A percentile compares a stretch with the other conserved stretches of the same genome.
Conservation (phyloP, 805 yeast species). For the Crinitomyces ghanaensis region DNA sequence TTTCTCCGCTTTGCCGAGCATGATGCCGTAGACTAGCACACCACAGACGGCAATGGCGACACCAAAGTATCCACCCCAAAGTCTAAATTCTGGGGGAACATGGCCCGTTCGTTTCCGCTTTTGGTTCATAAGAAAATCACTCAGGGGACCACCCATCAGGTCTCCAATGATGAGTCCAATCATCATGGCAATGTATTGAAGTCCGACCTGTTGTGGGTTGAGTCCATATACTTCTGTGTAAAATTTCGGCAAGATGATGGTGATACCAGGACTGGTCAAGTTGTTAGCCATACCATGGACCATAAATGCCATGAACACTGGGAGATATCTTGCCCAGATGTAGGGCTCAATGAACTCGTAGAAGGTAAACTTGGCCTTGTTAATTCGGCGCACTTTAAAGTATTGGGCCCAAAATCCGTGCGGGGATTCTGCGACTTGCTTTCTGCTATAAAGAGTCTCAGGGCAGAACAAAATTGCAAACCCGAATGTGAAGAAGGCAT, state of each 20-base stretch:
- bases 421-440: slow-evolving; percentile 8
- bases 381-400: slow-evolving; percentile 1
- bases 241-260: slow-evolving; percentile 20
- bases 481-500: not conserved
- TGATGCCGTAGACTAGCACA: slow-evolving; percentile 18
- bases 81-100: slow-evolving; percentile 14
- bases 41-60: slow-evolving; percentile 19
- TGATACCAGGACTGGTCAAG: slow-evolving; percentile 19
- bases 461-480: slow-evolving; percentile 2
- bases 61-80: slow-evolving; percentile 21
- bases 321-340: slow-evolving; percentile 1
- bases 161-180: slow-evolving; percentile 23
- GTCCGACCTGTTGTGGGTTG: slow-evolving; percentile 14
- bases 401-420: slow-evolving; percentile 14
- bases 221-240: slow-evolving; percentile 15
- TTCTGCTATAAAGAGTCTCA: slow-evolving; percentile 1
- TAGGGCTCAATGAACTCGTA: slow-evolving; percentile 7
- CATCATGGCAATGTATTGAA: slow-evolving; percentile 17
- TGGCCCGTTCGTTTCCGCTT: slow-evolving; percentile 2
- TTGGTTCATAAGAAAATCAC: slow-evolving; percentile 20
- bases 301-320: slow-evolving; percentile 14
- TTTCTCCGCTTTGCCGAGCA: slow-evolving; percentile 11
- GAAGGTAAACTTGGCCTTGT: slow-evolving; percentile 15
- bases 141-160: slow-evolving; percentile 18
- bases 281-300: slow-evolving; percentile 18